Evolutionary conservation across 768 basidiomycete species (phyloP), one percentile per base, ranked within the genome.

Genomic region (Gloeopeniophorella convolvens): DNA sequence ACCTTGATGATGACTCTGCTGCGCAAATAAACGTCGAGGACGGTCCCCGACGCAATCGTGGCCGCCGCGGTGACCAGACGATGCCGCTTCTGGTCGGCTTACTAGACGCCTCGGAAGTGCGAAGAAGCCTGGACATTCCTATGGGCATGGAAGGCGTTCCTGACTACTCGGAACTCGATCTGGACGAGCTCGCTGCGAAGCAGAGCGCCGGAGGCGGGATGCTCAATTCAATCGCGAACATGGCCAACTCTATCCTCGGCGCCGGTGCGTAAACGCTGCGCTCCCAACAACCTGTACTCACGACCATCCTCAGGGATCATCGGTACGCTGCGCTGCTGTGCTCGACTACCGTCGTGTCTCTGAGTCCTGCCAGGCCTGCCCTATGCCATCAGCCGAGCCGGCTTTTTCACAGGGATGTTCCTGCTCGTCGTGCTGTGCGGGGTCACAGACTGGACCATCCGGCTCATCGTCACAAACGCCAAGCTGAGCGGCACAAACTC

Each of bases 401-500:
- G 96, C 2, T 93, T 99, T 69, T 76, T 96, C 59, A 80, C 79
- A 1, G 96, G 96, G 11, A 68, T 96, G 18, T 23, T 86, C n/a
- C 76, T 99, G 1, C 76, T 99, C 21, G 71, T 93, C 24, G 65
- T 82, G 0, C 72, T 99, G 9, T 94, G 88, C 44, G 75, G 66
- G 16, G 77, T 96, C 33, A 97, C 96, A n/a, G 89, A 90, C 66
- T 96, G 94, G 94, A 99, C 96, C 3, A 96, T 99, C 48, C 83
- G 93, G 15, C 80, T 99, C 26, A 95, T 99, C 46, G 89, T 98
- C 34, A 65, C 91, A 60, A 97, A 97, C 63, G 95, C 93, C 27
- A 99, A 99, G 71, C 73, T 99, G 50, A 93, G 91, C 59, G 95
- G 96, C 1, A 74, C 88, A 41, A 83, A 81, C 57, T 90, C 90